Conservation (phyloP, 805 yeast species). For the Pichia manshurica region DNA sequence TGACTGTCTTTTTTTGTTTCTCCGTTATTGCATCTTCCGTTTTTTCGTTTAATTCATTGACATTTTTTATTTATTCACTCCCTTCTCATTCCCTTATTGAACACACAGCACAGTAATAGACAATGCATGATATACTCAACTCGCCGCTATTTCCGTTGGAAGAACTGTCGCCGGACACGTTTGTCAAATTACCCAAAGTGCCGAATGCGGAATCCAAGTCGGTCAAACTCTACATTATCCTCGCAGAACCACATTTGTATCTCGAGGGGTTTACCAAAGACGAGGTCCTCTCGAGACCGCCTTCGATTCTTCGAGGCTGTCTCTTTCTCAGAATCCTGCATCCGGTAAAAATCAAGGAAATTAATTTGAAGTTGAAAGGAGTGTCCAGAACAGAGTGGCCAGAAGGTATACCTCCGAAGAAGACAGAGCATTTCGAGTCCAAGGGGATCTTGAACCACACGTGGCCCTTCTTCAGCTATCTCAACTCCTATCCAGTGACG, state of each 20-base stretch:
- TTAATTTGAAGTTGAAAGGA: slow-evolving; percentile 61
- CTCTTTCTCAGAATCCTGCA: slow-evolving; percentile 63
- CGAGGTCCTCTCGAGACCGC: slow-evolving; percentile 63
- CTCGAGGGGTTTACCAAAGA: slow-evolving; percentile 72
- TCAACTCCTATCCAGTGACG: slow-evolving; percentile 24
- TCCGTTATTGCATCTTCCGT: too few species aligned
- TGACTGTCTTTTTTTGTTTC: too few species aligned
- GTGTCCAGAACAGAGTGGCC: slow-evolving; percentile 88
- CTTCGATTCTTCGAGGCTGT: slow-evolving; percentile 77
- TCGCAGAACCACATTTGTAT: slow-evolving; percentile 76
- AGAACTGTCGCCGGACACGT: slow-evolving; percentile 31
- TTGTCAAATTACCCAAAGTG: slow-evolving; percentile 46
- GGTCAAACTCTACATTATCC: slow-evolving; percentile 61
- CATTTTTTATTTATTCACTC: too few species aligned
- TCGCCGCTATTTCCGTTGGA: slow-evolving; percentile 48
- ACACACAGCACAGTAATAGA: too few species aligned
- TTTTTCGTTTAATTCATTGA: too few species aligned
- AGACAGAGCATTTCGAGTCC: slow-evolving; percentile 56
- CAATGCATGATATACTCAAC: slow-evolving; percentile 7
- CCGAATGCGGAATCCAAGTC: slow-evolving; percentile 61
- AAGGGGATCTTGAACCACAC: slow-evolving; percentile 68
- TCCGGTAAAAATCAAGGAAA: slow-evolving; percentile 62
- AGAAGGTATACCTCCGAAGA: slow-evolving; percentile 94
- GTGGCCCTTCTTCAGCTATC: slow-evolving; percentile 77
- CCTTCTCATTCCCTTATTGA: too few species aligned